Evolutionary conservation across 768 basidiomycete species (phyloP).

Genomic region (Imleria badia): DNA sequence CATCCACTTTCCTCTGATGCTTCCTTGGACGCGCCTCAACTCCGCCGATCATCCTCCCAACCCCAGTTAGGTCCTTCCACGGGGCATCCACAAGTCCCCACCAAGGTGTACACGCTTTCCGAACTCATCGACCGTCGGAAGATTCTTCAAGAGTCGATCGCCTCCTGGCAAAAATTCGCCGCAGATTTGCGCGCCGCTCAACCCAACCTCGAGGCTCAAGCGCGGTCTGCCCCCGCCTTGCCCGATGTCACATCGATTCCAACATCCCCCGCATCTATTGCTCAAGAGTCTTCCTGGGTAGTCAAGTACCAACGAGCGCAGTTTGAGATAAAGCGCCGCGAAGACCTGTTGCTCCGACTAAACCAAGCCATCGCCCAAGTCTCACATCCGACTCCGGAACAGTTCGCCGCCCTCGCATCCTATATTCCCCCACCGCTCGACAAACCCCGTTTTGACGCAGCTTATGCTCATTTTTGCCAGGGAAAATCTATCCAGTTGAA

Average conservation of each 20-base stretch:
- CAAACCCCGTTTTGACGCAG: slow-evolving; percentile 27
- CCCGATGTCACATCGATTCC: background rate
- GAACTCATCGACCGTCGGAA: slow-evolving; percentile 27
- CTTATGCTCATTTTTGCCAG: slow-evolving; percentile 30
- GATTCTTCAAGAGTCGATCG: slow-evolving; percentile 28
- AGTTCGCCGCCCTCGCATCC: slow-evolving; percentile 26
- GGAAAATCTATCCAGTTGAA: slow-evolving; percentile 26
- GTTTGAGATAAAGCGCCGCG: slow-evolving; percentile 32
- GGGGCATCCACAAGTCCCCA: slow-evolving; percentile 12
- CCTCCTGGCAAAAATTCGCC: slow-evolving; percentile 20
- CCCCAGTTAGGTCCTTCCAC: slow-evolving; percentile 23
- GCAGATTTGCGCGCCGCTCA: slow-evolving; percentile 18
- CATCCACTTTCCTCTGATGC: slow-evolving; percentile 3
- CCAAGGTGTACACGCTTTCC: slow-evolving; percentile 23
- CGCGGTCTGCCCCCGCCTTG: background rate
- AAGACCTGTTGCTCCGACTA: slow-evolving; percentile 27
- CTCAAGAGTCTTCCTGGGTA: slow-evolving; percentile 21
- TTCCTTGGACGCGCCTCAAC: slow-evolving; percentile 18
- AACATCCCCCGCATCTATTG: background rate
- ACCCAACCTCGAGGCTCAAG: slow-evolving; percentile 12
- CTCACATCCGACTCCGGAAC: slow-evolving; percentile 21
- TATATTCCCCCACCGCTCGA: slow-evolving; percentile 31
- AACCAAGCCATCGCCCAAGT: slow-evolving; percentile 29
- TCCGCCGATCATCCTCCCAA: slow-evolving; percentile 31
- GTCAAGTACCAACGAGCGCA: slow-evolving; percentile 24